A percentile compares a stretch with the other conserved stretches of the same genome.
Evolutionary conservation across 805 yeast species (phyloP).

Genomic region (Candida schatavii): DNA sequence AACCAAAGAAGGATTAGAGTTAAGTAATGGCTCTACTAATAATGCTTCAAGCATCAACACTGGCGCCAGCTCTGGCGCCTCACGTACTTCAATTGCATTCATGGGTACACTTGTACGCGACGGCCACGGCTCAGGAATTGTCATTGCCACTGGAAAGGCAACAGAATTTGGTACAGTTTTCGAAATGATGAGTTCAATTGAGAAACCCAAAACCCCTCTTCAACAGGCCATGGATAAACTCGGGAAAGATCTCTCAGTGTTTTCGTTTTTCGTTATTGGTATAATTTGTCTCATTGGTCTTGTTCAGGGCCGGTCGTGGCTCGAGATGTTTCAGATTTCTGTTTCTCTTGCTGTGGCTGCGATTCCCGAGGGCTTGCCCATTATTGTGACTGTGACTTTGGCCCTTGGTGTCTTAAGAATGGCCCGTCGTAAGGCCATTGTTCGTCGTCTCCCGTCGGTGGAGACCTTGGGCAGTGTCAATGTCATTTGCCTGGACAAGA

Average conservation of each 20-base stretch:
- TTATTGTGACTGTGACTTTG: constrained; percentile 94
- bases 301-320: constrained; percentile 89
- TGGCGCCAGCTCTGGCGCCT: constrained; percentile 45
- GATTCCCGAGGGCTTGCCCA: constrained; percentile 97
- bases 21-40: not conserved
- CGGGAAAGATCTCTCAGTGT: constrained; percentile 84
- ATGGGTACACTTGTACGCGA: constrained; percentile 98
- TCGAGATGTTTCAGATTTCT: constrained; percentile 96
- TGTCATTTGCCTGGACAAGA: constrained; percentile 66
- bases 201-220: constrained; percentile 96
- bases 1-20: not conserved
- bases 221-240: constrained; percentile 94
- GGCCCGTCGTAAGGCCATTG: constrained; percentile 94
- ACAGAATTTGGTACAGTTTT: constrained; percentile 95
- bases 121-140: constrained; percentile 93
- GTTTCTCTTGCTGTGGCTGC: constrained; percentile 99
- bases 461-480: constrained; percentile 94
- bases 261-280: constrained; percentile 86
- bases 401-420: constrained; percentile 95
- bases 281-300: constrained; percentile 89
- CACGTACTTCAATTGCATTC: constrained; percentile 77
- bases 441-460: constrained; percentile 89
- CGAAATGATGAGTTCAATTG: constrained; percentile 92
- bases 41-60: not conserved
- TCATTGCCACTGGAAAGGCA: constrained; percentile 81